Percentiles rank a stretch among this genome's conserved stretches.
Evolutionary conservation across 2,329 filamentous ascomycete genomes (phyloP).

Genomic region (Emergomyces pasteurianus): DNA sequence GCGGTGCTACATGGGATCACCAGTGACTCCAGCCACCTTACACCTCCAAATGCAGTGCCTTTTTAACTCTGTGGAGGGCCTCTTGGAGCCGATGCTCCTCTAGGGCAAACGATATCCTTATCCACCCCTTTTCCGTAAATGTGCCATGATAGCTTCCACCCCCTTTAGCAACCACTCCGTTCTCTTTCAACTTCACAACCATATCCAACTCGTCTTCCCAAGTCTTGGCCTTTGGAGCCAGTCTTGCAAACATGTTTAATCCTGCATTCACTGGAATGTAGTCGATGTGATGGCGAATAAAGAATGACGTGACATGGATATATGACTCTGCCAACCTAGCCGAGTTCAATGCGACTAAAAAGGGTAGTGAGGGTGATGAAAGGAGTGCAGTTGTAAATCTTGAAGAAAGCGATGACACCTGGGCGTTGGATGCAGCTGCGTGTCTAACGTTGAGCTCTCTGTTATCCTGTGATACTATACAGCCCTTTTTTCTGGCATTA

Average conservation of each 20-base stretch:
- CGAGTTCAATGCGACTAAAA: conserved; percentile 15
- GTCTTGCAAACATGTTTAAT: conserved; percentile 15
- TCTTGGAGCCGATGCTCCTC: conserved; percentile 10
- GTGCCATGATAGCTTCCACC: conserved; percentile 13
- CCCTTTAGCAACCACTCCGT: conserved; percentile 14
- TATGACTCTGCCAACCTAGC: conserved; percentile 16
- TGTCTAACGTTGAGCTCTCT: conserved; percentile 10
- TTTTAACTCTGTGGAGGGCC: conserved; percentile 12
- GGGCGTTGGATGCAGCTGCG: conserved; percentile 11
- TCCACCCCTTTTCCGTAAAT: conserved; percentile 17
- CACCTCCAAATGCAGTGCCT: conserved; percentile 2
- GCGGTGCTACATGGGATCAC: background rate
- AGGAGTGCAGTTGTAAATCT: conserved; percentile 15
- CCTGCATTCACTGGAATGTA: conserved; percentile 18
- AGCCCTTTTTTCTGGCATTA: conserved; percentile 10
- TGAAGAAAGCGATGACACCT: conserved; percentile 14
- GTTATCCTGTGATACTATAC: conserved; percentile 16
- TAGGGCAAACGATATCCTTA: conserved; percentile 16
- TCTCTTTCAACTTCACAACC: conserved; percentile 10
- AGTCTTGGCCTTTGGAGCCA: conserved; percentile 13
- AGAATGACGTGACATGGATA: conserved; percentile 14
- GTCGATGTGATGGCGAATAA: conserved; percentile 12
- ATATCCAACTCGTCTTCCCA: conserved; percentile 16
- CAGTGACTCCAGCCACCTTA: background rate
- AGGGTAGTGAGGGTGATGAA: conserved; percentile 12